Conservation (phyloP, 768 basidiomycete genomes). For the Wakefieldia striispora region DNA sequence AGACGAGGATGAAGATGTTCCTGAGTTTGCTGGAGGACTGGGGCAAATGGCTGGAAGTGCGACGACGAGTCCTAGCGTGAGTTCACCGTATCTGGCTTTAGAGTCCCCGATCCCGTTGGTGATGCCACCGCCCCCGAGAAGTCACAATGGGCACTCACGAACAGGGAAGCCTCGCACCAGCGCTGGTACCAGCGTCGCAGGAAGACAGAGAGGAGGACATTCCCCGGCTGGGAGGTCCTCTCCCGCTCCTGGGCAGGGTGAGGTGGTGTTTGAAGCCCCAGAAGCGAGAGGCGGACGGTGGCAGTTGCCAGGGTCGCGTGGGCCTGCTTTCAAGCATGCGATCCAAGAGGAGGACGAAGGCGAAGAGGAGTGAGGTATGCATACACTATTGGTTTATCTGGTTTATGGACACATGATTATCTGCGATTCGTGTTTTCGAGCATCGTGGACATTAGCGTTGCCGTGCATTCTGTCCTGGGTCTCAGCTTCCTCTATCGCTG, state of each 20-base stretch:
- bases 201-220: constrained; percentile 47
- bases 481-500: not conserved
- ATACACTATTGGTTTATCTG: constrained; percentile 1
- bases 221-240: constrained; percentile 61
- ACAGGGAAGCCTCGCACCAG: constrained; percentile 29
- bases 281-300: constrained; percentile 58
- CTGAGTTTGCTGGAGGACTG: constrained; percentile 73
- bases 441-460: constrained; percentile 7
- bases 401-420: constrained; percentile 8
- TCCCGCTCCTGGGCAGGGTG: constrained; percentile 49
- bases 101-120: constrained; percentile 44
- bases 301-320: constrained; percentile 67
- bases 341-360: constrained; percentile 88
- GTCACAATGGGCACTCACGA: constrained; percentile 41
- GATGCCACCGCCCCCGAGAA: constrained; percentile 49
- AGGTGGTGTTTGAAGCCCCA: constrained; percentile 44
- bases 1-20: constrained; percentile 77
- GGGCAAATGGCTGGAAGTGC: constrained; percentile 51
- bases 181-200: constrained; percentile 25
- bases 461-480: constrained; percentile 4
- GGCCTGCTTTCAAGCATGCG: constrained; percentile 64
- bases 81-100: constrained; percentile 23
- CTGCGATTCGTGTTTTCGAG: constrained; percentile 8
- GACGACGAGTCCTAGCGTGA: constrained; percentile 24
- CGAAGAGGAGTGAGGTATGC: constrained; percentile 56